phyloP scores from a whole-genome alignment of 805 yeast genomes.

The Candida morakotiae region DNA sequence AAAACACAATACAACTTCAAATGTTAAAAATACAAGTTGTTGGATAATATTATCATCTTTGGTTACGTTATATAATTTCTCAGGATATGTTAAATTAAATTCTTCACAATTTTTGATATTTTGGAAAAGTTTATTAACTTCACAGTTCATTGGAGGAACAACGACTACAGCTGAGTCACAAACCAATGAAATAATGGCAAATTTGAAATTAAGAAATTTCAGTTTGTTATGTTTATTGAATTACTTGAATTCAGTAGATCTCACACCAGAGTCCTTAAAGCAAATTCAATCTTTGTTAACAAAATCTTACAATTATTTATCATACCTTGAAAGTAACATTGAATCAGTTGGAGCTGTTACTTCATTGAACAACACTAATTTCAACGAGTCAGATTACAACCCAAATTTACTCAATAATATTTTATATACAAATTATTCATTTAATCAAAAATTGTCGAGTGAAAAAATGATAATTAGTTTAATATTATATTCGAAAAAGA shows the following conservation, averaged over 20 bases:
- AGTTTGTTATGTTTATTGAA: slow-evolving; percentile 38
- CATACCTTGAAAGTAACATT: slow-evolving; percentile 35
- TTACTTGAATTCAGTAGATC: slow-evolving; percentile 32
- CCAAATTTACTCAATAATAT: slow-evolving; percentile 26
- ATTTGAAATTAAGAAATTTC: slow-evolving; percentile 33
- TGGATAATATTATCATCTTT: slow-evolving; percentile 40
- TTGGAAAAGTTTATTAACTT: slow-evolving; percentile 42
- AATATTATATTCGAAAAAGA: slow-evolving; percentile 33
- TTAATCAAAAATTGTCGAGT: slow-evolving; percentile 15
- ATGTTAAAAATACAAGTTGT: slow-evolving; percentile 29
- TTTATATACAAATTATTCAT: slow-evolving; percentile 22
- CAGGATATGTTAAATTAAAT: slow-evolving; percentile 40
- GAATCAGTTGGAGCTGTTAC: slow-evolving; percentile 30
- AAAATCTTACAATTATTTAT: slow-evolving; percentile 37
- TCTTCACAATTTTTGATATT: slow-evolving; percentile 41
- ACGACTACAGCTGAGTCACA: slow-evolving; percentile 15
- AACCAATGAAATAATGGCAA: slow-evolving; percentile 26
- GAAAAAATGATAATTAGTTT: slow-evolving; percentile 28
- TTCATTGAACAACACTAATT: slow-evolving; percentile 21
- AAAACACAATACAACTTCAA: slow-evolving; percentile 29
- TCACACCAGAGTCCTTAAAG: slow-evolving; percentile 37
- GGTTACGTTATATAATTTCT: slow-evolving; percentile 35
- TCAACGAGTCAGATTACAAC: slow-evolving; percentile 28
- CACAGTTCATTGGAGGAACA: slow-evolving; percentile 30
- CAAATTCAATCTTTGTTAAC: slow-evolving; percentile 38